These are phyloP conservation scores for Rhodotorula taiwanensis DNA, from an alignment of 768 basidiomycete genomes.

Conservation along the genomic window DNA sequence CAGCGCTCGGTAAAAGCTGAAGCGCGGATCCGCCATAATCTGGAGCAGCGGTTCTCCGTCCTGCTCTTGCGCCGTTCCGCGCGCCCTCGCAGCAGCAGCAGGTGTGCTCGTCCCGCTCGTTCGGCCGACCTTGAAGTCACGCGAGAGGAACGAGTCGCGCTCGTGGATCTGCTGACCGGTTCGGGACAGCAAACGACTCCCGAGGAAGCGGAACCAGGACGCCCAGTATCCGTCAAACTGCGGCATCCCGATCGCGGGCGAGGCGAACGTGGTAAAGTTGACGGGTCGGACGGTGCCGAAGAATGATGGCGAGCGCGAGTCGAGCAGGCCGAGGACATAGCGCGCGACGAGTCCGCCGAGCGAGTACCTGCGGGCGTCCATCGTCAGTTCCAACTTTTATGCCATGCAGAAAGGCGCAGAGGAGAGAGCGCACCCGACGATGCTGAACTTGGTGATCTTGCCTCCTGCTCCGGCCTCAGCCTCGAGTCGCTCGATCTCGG, in stretches of 20 bases:
- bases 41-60: constrained; percentile 62
- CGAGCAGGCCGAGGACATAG: constrained; percentile 61
- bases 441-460: constrained; percentile 48
- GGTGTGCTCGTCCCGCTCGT: neutral
- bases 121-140: neutral
- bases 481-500: neutral
- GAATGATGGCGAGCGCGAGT: constrained; percentile 48
- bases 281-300: constrained; percentile 63
- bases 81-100: constrained; percentile 47
- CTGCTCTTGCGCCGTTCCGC: constrained; percentile 49
- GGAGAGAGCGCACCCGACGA: neutral
- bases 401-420: too few relatives aligned
- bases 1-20: constrained; percentile 65
- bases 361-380: constrained; percentile 63
- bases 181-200: constrained; percentile 57
- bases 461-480: constrained; percentile 47
- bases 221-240: constrained; percentile 59
- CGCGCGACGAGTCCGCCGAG: constrained; percentile 77
- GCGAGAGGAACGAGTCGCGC: constrained; percentile 54
- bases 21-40: constrained; percentile 73
- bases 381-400: too few relatives aligned
- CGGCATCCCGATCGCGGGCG: constrained; percentile 69
- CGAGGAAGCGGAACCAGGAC: constrained; percentile 53
- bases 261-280: constrained; percentile 76
- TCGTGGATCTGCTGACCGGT: constrained; percentile 74